phyloP scores from a whole-genome alignment of 78 protist genomes.

The Acrasis kona region DNA sequence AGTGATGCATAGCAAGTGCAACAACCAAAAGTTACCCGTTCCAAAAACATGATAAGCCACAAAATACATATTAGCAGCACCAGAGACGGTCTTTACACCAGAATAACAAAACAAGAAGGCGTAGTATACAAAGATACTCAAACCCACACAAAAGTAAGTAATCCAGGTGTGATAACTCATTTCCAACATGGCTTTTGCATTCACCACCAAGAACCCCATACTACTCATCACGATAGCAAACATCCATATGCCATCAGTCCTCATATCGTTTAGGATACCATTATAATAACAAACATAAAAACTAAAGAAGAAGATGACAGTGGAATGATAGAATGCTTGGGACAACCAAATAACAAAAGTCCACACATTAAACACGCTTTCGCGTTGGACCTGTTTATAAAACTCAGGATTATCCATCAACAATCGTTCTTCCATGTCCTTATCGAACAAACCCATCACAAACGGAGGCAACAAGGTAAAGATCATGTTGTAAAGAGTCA shows the following conservation, averaged over 20 bases:
- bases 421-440: not conserved
- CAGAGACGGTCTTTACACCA: too few species aligned
- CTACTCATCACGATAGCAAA: not conserved
- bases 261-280: not conserved
- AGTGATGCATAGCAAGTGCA: too few species aligned
- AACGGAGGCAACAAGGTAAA: constrained; percentile 64
- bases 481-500: constrained; percentile 57
- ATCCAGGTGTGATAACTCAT: not conserved
- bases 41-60: too few species aligned
- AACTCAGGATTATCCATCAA: not conserved
- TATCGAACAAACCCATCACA: constrained; percentile 7
- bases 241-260: not conserved
- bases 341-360: not conserved
- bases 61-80: too few species aligned
- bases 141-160: too few species aligned
- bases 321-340: not conserved
- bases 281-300: not conserved
- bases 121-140: not conserved
- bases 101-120: not conserved
- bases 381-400: not conserved
- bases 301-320: not conserved
- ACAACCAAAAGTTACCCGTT: too few species aligned
- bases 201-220: not conserved
- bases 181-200: not conserved
- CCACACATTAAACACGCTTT: not conserved